These are phyloP conservation scores for Hyaloscypha finlandica DNA, from an alignment of 495 filamentous ascomycete species.

Conservation along the genomic window DNA sequence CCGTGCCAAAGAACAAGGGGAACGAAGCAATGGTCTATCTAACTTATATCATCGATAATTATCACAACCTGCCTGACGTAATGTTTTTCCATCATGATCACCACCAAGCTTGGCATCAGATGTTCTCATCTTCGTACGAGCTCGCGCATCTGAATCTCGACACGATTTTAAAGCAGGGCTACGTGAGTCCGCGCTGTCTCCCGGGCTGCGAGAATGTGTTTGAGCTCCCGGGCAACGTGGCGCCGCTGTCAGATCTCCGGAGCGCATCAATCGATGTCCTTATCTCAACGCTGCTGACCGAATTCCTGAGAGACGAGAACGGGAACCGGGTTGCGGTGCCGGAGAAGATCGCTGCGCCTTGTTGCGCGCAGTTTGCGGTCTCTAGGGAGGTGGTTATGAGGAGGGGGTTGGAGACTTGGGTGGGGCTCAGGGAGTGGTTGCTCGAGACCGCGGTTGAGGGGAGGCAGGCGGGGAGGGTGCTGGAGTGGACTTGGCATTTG, in stretches of 20 bases:
- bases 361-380: constrained; percentile 74
- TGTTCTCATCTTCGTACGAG: constrained; percentile 17
- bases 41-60: constrained; percentile 55
- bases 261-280: constrained; percentile 12
- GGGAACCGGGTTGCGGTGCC: constrained; percentile 10
- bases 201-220: constrained; percentile 25
- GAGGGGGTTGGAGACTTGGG: constrained; percentile 40
- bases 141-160: constrained; percentile 44
- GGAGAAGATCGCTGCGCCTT: constrained; percentile 44
- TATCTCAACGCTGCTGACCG: constrained; percentile 12
- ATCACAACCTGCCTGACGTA: constrained; percentile 47
- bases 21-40: constrained; percentile 56
- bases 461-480: constrained; percentile 58
- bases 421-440: constrained; percentile 21
- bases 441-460: constrained; percentile 38
- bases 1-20: constrained; percentile 33
- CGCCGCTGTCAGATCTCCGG: constrained; percentile 15
- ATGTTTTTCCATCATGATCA: constrained; percentile 50
- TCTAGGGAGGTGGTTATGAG: constrained; percentile 50
- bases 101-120: constrained; percentile 45
- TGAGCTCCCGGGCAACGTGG: constrained; percentile 14
- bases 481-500: constrained; percentile 77
- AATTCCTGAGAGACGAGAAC: constrained; percentile 16
- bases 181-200: constrained; percentile 45
- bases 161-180: constrained; percentile 46